Evolutionary conservation across 176 grass and related monocot genomes (phyloP).

Genomic region (barley (Hordeum vulgare)): DNA sequence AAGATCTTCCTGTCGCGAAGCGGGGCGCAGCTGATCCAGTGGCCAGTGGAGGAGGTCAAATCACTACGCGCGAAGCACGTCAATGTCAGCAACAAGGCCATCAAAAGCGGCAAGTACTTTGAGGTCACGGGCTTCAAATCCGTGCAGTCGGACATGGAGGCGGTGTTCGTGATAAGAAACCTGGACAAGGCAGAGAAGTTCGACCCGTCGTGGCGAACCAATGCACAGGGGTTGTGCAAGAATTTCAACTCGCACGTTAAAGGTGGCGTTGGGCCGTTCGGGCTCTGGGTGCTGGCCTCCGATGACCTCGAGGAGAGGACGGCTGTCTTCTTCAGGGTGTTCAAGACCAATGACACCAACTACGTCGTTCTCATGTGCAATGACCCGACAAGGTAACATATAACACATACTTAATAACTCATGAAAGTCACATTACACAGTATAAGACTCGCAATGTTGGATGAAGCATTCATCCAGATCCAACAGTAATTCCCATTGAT

Average conservation of each 20-base stretch:
- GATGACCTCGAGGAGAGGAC: conserved; percentile 31
- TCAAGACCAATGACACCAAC: conserved; percentile 26
- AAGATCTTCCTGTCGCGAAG: conserved; percentile 21
- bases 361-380: conserved; percentile 46
- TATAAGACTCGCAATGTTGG: not conserved
- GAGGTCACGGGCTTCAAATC: conserved; percentile 9
- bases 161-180: conserved; percentile 20
- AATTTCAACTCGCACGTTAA: not conserved
- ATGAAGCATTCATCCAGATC: not conserved
- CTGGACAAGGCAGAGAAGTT: conserved; percentile 43
- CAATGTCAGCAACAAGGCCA: not conserved
- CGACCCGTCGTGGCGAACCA: conserved; percentile 21
- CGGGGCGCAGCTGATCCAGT: conserved; percentile 42
- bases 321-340: conserved; percentile 46
- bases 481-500: not conserved
- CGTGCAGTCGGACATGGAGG: conserved; percentile 42
- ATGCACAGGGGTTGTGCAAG: conserved; percentile 27
- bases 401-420: not conserved
- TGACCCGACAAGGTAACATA: conserved; percentile 27
- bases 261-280: conserved; percentile 50
- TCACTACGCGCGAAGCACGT: conserved; percentile 10
- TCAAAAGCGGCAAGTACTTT: not conserved
- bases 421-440: no score
- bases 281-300: conserved; percentile 38
- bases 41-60: conserved; percentile 39